These are phyloP conservation scores for Termitomyces sp. DNA, from an alignment of 768 basidiomycete genomes.

Conservation along the genomic window DNA sequence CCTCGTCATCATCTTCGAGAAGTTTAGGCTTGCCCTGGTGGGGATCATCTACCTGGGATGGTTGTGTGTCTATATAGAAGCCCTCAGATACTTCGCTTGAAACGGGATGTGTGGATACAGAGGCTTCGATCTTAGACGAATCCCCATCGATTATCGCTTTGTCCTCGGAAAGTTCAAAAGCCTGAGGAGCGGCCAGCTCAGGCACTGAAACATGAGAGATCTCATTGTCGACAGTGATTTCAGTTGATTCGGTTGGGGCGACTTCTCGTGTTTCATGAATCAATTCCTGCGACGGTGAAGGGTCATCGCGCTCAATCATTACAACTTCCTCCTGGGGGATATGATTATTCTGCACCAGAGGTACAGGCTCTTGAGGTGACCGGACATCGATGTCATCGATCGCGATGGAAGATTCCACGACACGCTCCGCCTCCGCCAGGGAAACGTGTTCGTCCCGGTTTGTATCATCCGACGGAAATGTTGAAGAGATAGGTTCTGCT, in stretches of 20 bases:
- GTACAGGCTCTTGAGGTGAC: not conserved
- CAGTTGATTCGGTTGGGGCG: not conserved
- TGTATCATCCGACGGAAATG: not conserved
- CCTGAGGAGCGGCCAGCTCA: not conserved
- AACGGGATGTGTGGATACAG: not conserved
- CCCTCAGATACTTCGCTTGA: constrained; percentile 6
- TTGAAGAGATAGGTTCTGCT: not conserved
- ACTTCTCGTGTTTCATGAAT: not conserved
- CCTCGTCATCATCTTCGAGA: constrained; percentile 50
- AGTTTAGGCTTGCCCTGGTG: constrained; percentile 14
- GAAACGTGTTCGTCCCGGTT: not conserved
- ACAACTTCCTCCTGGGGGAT: not conserved
- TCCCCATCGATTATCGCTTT: not conserved
- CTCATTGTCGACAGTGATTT: not conserved
- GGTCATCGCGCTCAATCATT: not conserved
- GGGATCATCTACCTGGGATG: constrained; percentile 22
- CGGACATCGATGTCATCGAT: not conserved
- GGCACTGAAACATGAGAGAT: not conserved
- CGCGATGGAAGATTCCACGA: not conserved
- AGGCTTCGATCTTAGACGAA: not conserved
- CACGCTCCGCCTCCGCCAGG: not conserved
- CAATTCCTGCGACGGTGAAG: not conserved
- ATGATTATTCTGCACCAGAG: not conserved
- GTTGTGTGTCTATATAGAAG: constrained; percentile 43
- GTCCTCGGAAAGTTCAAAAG: not conserved